Conservation (phyloP, 495 filamentous ascomycete species). For the Podospora conica region DNA sequence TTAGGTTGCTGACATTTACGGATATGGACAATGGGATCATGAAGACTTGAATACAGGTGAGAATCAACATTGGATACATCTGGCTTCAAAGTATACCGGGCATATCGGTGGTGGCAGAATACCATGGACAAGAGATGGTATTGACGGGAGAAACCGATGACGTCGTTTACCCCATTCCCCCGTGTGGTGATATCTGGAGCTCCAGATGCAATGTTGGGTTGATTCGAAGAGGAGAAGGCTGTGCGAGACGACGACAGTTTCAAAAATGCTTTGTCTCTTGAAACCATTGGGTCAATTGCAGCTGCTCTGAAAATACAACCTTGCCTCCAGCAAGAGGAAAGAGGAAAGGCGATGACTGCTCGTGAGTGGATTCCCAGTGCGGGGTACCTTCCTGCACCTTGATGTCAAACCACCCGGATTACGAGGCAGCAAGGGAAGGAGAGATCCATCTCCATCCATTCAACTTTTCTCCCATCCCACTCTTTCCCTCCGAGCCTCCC, state of each 20-base stretch:
- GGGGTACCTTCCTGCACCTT: constrained; percentile 16
- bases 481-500: not conserved
- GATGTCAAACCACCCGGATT: constrained; percentile 10
- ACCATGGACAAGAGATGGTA: not conserved
- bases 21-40: not conserved
- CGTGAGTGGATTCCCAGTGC: constrained; percentile 1
- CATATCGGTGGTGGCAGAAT: not conserved
- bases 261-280: not conserved
- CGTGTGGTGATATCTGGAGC: not conserved
- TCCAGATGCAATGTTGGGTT: not conserved
- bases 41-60: not conserved
- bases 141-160: not conserved
- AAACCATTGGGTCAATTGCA: not conserved
- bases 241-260: not conserved
- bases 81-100: not conserved
- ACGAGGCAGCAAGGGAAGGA: not conserved
- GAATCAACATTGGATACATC: not conserved
- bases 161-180: not conserved
- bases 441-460: not conserved
- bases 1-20: not conserved
- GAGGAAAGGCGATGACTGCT: not conserved
- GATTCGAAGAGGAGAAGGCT: not conserved
- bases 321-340: not conserved
- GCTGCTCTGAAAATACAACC: not conserved
- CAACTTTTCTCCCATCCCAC: not conserved